A percentile compares a stretch with the other conserved stretches of the same genome.
Conservation (phyloP, 352 stramenopile species). For the Pseudoperonospora humuli region DNA sequence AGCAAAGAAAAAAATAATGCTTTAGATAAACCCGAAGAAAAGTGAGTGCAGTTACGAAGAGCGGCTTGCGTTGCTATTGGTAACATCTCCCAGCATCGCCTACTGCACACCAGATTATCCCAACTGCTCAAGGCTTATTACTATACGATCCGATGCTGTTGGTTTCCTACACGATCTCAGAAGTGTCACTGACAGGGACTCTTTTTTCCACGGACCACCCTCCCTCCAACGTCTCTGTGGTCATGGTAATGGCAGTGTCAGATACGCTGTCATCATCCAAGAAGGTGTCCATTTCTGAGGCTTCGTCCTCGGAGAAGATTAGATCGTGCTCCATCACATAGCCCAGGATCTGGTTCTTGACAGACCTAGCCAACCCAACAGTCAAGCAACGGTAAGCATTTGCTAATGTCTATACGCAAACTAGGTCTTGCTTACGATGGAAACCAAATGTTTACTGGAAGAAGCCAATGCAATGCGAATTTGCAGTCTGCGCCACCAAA, state of each 20-base stretch:
- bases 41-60: constrained; percentile 8
- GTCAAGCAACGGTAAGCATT: constrained; percentile 2
- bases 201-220: constrained; percentile 83
- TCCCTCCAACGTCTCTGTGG: constrained; percentile 67
- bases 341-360: constrained; percentile 77
- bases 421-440: constrained; percentile 41
- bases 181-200: constrained; percentile 39
- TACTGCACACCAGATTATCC: neutral
- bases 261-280: constrained; percentile 39
- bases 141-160: constrained; percentile 18
- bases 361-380: constrained; percentile 31
- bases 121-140: constrained; percentile 9
- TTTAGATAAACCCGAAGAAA: no score
- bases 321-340: constrained; percentile 79
- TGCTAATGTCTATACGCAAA: neutral
- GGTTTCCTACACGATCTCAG: constrained; percentile 41
- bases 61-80: constrained; percentile 1
- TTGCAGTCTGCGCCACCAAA: constrained; percentile 57
- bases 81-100: constrained; percentile 1
- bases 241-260: constrained; percentile 33
- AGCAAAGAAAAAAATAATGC: constrained; percentile 1
- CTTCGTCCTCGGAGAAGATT: constrained; percentile 54
- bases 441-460: constrained; percentile 85
- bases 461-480: constrained; percentile 68
- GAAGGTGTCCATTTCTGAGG: constrained; percentile 67